phyloP scores from a whole-genome alignment of 108 stramenopile species.

The Mediolabrus comicus region DNA sequence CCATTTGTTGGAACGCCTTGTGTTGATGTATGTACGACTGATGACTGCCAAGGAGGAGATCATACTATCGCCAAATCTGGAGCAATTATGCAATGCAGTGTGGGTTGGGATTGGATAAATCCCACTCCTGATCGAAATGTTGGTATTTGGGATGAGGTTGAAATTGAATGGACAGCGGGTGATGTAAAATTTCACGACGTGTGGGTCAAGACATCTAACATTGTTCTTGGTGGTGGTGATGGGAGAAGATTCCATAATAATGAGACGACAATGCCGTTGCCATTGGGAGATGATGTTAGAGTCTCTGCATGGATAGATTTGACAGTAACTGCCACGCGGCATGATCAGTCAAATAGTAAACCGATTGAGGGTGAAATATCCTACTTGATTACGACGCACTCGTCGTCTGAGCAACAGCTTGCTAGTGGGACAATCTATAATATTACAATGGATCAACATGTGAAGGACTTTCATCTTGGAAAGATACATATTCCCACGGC shows the following conservation, averaged over 20 bases:
- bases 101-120: slow-evolving; percentile 64
- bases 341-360: neutral
- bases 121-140: slow-evolving; percentile 34
- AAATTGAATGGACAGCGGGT: slow-evolving; percentile 27
- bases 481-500: slow-evolving; percentile 3
- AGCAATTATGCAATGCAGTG: slow-evolving; percentile 48
- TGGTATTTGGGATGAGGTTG: slow-evolving; percentile 46
- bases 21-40: neutral
- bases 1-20: slow-evolving; percentile 28
- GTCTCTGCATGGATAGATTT: slow-evolving; percentile 29
- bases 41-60: slow-evolving; percentile 50
- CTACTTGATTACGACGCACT: slow-evolving; percentile 6
- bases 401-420: no score
- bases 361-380: slow-evolving; percentile 7
- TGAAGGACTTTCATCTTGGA: slow-evolving; percentile 6
- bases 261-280: neutral
- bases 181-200: slow-evolving; percentile 33
- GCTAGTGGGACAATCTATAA: slow-evolving; percentile 27
- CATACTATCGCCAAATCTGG: slow-evolving; percentile 52
- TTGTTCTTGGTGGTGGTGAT: neutral
- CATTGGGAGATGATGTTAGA: slow-evolving; percentile 25
- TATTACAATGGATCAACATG: slow-evolving; percentile 7
- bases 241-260: neutral
- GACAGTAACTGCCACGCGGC: slow-evolving; percentile 24
- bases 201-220: slow-evolving; percentile 5